Evolutionary conservation across 1,139 yeast genomes (phyloP).

Genomic region (Yamadazyma membranifaciens): DNA sequence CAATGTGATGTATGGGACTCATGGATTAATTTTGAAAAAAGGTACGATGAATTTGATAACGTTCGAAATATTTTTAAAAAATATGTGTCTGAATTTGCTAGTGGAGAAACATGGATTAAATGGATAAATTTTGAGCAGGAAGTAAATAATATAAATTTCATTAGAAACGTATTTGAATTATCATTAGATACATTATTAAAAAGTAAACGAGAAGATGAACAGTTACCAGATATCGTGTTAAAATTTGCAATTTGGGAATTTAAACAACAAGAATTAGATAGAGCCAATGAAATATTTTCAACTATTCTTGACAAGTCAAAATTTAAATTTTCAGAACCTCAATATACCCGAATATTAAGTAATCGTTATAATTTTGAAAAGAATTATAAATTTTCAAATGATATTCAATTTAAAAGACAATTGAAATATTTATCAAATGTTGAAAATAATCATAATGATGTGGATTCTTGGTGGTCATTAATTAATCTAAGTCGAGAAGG

Average conservation of each 20-base stretch:
- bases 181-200: conserved; percentile 56
- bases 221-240: conserved; percentile 28
- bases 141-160: conserved; percentile 13
- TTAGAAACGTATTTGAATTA: conserved; percentile 64
- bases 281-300: conserved; percentile 63
- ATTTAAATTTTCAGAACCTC: conserved; percentile 38
- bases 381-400: conserved; percentile 54
- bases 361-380: conserved; percentile 62
- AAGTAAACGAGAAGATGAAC: conserved; percentile 19
- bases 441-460: conserved; percentile 50
- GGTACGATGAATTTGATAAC: conserved; percentile 59
- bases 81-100: conserved; percentile 55
- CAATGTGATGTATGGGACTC: conserved; percentile 70
- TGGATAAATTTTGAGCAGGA: conserved; percentile 37
- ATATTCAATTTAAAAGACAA: conserved; percentile 58
- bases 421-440: conserved; percentile 53
- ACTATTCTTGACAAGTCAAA: conserved; percentile 39
- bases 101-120: conserved; percentile 58
- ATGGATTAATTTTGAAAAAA: conserved; percentile 66
- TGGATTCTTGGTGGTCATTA: conserved; percentile 82
- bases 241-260: conserved; percentile 78
- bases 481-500: conserved; percentile 39
- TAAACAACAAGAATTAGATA: conserved; percentile 56
- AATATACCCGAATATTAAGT: conserved; percentile 41
- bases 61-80: conserved; percentile 58